Evolutionary conservation across 371 early-diverging fungal species (phyloP), one percentile per base, ranked within the genome.

Genomic region (Coemansia sp.): DNA sequence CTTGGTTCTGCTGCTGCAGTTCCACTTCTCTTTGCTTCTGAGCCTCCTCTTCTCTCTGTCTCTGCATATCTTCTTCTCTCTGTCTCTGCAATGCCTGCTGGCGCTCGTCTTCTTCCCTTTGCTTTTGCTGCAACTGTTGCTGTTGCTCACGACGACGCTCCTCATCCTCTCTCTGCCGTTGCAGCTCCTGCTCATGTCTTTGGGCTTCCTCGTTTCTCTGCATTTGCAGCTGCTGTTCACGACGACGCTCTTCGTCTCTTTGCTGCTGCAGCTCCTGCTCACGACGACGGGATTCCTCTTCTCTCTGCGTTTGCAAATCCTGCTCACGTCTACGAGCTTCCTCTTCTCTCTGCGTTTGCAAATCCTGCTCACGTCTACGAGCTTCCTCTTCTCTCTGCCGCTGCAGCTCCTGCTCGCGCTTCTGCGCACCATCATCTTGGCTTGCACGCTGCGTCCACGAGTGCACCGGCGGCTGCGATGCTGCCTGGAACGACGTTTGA

Each of bases 381-480:
- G 26, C 54, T 42, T 44, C 54, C 20, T 60, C 53, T 23, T 50
- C 53, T 25, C 21, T n/a, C 25, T 64, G 67, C n/a, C 25, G 67
- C 39, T 59, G 58, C 37, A 16, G 62, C 7, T 74, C 63, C 23
- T 69, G 62, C 52, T 48, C 21, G 14, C 59, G 72, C 40, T 37
- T 47, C 42, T 59, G 64, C 12, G 47, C 14, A 12, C 59, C 60
- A n/a, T 48, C 40, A 12, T 48, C 62, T 16, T 50, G 56, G 20
- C 47, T 6, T 16, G 42, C 42, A 20, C 69, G 61, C 61, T 66
- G 67, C 23, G 61, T 77, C 78, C 75, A 77, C 8, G 78, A 52
- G 11, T 53, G 78, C 14, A 50, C 28, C 2, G 72, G 42, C 6
- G 75, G 21, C 37, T 62, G 61, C 20, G 37, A 37, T 37, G 68